A percentile compares a stretch with the other conserved stretches of the same genome.
phyloP scores from a whole-genome alignment of 805 yeast genomes.

The Candida peoriensis region DNA sequence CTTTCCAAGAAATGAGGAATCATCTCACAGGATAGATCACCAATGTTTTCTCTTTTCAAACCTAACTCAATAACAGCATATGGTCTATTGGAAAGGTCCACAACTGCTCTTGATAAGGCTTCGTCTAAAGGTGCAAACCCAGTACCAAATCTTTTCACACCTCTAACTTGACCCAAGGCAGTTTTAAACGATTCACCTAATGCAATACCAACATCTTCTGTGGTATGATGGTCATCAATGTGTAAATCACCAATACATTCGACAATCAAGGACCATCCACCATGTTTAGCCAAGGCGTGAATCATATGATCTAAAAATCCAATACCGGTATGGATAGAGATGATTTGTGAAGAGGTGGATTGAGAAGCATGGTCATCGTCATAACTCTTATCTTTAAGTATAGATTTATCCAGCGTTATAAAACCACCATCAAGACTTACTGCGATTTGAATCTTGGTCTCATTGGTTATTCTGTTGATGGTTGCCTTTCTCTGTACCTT shows the following conservation, averaged over 20 bases:
- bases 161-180: conserved; percentile 85
- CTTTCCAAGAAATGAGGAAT: conserved; percentile 95
- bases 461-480: conserved; percentile 70
- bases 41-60: conserved; percentile 86
- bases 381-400: conserved; percentile 36
- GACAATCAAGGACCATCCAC: conserved; percentile 90
- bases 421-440: conserved; percentile 81
- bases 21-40: conserved; percentile 92
- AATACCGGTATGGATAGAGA: conserved; percentile 82
- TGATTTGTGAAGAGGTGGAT: conserved; percentile 62
- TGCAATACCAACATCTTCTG: conserved; percentile 94
- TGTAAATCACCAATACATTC: conserved; percentile 93
- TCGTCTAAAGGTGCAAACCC: conserved; percentile 97
- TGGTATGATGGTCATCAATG: conserved; percentile 95
- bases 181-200: conserved; percentile 83
- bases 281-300: conserved; percentile 93
- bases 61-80: conserved; percentile 88
- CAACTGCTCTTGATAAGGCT: conserved; percentile 93
- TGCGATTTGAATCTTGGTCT: conserved; percentile 87
- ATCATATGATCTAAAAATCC: conserved; percentile 97
- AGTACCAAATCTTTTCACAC: conserved; percentile 87
- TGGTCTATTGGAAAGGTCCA: conserved; percentile 91
- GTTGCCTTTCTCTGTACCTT: conserved; percentile 28
- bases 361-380: conserved; percentile 58
- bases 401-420: conserved; percentile 56